These are phyloP conservation scores for Flaveria robusta DNA, from an alignment of 129 eudicot species.

Conservation along the genomic window DNA sequence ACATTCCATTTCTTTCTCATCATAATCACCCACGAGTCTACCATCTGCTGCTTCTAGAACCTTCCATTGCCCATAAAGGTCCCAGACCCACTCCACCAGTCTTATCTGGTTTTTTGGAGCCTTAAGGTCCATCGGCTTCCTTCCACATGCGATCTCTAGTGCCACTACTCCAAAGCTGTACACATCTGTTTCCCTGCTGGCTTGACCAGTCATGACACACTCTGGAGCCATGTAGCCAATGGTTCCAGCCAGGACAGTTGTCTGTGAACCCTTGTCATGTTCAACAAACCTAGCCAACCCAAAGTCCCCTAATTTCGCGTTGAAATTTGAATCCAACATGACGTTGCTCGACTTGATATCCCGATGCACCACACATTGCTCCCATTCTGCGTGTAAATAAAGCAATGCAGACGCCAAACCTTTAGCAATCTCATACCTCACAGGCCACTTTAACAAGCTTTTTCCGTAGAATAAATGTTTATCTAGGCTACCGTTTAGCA, in stretches of 20 bases:
- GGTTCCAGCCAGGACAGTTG: slow-evolving; percentile 52
- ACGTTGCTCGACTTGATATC: slow-evolving; percentile 51
- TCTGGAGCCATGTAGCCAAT: slow-evolving; percentile 66
- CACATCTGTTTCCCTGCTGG: slow-evolving; percentile 55
- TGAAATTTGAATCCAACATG: slow-evolving; percentile 54
- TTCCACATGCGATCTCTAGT: slow-evolving; percentile 50
- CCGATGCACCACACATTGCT: slow-evolving; percentile 47
- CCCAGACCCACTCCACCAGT: slow-evolving; percentile 49
- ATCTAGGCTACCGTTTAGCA: slow-evolving; percentile 48
- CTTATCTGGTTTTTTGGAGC: slow-evolving; percentile 22
- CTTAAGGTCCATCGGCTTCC: slow-evolving; percentile 35
- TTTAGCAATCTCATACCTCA: slow-evolving; percentile 43
- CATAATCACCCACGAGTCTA: slow-evolving; percentile 24
- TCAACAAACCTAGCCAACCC: slow-evolving; percentile 53
- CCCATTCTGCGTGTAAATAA: slow-evolving; percentile 48
- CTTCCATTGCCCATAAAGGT: slow-evolving; percentile 37
- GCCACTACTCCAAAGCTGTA: slow-evolving; percentile 58
- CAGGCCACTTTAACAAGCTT: slow-evolving; percentile 38
- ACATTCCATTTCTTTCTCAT: slow-evolving; percentile 40
- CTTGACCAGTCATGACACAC: slow-evolving; percentile 44
- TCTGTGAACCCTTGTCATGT: slow-evolving; percentile 48
- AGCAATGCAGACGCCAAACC: slow-evolving; percentile 48
- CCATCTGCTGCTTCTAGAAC: slow-evolving; percentile 49
- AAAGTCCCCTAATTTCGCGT: slow-evolving; percentile 55
- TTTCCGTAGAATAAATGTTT: slow-evolving; percentile 42